Conservation (phyloP, 2,329 filamentous ascomycete species). For the Hymenoscyphus infarciens region DNA sequence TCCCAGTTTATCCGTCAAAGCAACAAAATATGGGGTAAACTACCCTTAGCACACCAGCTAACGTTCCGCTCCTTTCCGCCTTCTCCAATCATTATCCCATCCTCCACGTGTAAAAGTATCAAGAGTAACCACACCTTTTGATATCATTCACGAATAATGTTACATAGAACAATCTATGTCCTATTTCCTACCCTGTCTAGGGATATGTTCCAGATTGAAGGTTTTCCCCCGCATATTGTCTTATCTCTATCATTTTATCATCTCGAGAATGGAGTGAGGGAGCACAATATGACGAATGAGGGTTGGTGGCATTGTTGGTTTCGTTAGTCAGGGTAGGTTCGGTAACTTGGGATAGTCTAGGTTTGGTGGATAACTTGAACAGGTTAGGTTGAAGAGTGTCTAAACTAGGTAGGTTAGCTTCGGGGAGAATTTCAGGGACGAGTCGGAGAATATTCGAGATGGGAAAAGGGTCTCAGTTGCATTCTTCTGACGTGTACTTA, state of each 20-base stretch:
- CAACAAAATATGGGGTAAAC: no score
- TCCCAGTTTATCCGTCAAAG: background rate
- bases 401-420: background rate
- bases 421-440: background rate
- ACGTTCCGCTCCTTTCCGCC: background rate
- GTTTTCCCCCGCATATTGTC: background rate
- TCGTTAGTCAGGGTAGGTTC: background rate
- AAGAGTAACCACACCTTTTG: background rate
- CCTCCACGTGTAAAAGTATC: background rate
- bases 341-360: no score
- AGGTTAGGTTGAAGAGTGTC: background rate
- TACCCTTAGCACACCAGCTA: no score
- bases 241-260: background rate
- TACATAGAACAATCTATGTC: constrained; percentile 3
- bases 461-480: no score
- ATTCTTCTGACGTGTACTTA: no score
- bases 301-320: background rate
- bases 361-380: background rate
- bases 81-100: background rate
- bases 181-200: background rate
- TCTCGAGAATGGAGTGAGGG: no score
- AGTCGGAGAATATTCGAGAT: background rate
- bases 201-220: background rate
- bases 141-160: constrained; percentile 8
- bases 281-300: background rate